Conservation (phyloP, 2,329 filamentous ascomycete genomes). For the Colletotrichum sublineola region DNA sequence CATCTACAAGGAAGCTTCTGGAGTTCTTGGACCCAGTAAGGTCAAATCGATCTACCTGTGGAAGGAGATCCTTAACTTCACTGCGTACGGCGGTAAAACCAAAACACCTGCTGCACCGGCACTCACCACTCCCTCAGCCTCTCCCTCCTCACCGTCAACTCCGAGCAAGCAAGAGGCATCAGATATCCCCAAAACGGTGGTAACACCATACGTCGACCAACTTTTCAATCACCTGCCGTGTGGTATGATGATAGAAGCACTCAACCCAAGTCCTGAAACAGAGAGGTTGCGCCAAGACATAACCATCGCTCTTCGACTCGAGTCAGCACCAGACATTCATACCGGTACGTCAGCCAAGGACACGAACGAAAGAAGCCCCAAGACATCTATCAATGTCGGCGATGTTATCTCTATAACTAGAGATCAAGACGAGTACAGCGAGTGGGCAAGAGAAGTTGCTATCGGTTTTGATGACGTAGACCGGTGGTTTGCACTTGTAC, state of each 20-base stretch:
- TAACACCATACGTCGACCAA: constrained; percentile 76
- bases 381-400: constrained; percentile 3
- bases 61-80: constrained; percentile 61
- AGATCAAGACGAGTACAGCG: constrained; percentile 60
- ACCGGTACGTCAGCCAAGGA: constrained; percentile 41
- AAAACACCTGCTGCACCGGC: constrained; percentile 42
- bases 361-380: neutral
- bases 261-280: constrained; percentile 48
- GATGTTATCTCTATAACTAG: constrained; percentile 57
- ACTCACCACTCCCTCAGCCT: neutral
- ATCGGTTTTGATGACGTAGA: constrained; percentile 58
- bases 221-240: constrained; percentile 76
- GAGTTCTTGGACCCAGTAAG: constrained; percentile 55
- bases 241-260: constrained; percentile 61
- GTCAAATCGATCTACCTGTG: constrained; percentile 63
- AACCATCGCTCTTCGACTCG: constrained; percentile 48
- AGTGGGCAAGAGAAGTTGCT: constrained; percentile 67
- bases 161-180: neutral
- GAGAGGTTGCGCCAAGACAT: constrained; percentile 49
- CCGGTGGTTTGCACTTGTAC: constrained; percentile 81
- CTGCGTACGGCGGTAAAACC: constrained; percentile 46
- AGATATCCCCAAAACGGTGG: constrained; percentile 64
- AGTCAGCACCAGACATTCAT: constrained; percentile 46
- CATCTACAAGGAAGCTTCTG: constrained; percentile 73
- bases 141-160: neutral